Conservation (phyloP, 2,329 filamentous ascomycete species). For the Rutstroemia sydowiana region DNA sequence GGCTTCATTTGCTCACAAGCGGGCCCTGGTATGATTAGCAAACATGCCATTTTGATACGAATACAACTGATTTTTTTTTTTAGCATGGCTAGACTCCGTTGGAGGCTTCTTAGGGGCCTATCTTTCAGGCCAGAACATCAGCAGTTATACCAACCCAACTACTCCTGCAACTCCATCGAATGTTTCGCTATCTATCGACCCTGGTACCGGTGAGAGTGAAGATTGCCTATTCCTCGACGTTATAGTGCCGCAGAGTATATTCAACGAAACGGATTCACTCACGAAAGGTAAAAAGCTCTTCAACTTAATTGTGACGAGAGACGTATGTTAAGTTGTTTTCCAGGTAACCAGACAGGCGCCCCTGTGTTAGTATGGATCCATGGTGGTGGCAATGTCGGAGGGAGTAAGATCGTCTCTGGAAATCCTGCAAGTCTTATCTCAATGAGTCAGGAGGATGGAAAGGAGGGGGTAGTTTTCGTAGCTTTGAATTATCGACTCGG, state of each 20-base stretch:
- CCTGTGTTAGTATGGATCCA: not conserved
- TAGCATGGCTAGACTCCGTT: not conserved
- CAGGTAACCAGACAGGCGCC: not conserved
- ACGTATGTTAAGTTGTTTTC: not conserved
- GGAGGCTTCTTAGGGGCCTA: not conserved
- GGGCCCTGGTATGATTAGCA: not conserved
- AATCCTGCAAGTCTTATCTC: conserved; percentile 34
- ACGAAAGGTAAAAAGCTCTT: not conserved
- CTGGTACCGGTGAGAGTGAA: not conserved
- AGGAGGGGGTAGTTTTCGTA: conserved; percentile 31
- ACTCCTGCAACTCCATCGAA: not conserved
- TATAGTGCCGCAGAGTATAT: not conserved
- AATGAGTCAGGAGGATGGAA: conserved; percentile 16
- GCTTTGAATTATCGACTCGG: conserved; percentile 29
- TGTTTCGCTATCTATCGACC: not conserved
- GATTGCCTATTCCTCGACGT: not conserved
- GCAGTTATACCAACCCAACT: not conserved
- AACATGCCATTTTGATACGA: not conserved
- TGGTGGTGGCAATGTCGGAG: conserved; percentile 37
- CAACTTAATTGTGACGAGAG: not conserved
- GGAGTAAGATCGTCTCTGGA: conserved; percentile 32
- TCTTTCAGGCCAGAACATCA: not conserved
- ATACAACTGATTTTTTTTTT: not conserved
- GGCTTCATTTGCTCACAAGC: conserved; percentile 16
- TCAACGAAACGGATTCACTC: not conserved